Conservation (phyloP, 2,329 filamentous ascomycete species). For the Neospermospora avenae region DNA sequence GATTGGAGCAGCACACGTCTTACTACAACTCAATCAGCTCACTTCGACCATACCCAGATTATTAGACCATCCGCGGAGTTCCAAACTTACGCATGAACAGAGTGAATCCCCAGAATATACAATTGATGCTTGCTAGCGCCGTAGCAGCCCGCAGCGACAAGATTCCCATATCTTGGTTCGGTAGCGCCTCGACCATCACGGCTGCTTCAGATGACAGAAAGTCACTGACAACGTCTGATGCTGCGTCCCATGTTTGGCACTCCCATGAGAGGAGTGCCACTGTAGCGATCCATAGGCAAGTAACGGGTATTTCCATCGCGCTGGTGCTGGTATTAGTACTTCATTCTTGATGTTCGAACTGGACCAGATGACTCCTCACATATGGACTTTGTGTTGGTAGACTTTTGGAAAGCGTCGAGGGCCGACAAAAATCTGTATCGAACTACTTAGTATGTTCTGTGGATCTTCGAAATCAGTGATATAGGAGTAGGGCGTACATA, state of each 20-base stretch:
- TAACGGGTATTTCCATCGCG: constrained; percentile 7
- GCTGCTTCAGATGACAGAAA: not conserved
- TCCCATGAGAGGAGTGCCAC: constrained; percentile 15
- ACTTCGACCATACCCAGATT: not conserved
- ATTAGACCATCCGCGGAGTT: constrained; percentile 8
- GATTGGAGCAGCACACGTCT: constrained; percentile 1
- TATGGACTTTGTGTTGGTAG: constrained; percentile 12
- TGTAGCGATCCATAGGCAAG: constrained; percentile 10
- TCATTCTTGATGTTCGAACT: not conserved
- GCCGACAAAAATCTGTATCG: constrained; percentile 9
- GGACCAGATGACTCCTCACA: constrained; percentile 2
- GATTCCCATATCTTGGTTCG: constrained; percentile 10
- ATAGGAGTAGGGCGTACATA: constrained; percentile 4
- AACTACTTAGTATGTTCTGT: not conserved
- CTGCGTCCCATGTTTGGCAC: constrained; percentile 15
- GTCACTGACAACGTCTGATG: constrained; percentile 6
- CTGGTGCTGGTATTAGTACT: not conserved
- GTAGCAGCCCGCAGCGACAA: constrained; percentile 8
- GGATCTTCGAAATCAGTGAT: not conserved
- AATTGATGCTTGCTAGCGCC: constrained; percentile 1
- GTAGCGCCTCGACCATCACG: constrained; percentile 5
- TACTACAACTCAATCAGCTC: not conserved
- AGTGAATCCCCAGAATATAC: constrained; percentile 1
- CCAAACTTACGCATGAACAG: constrained; percentile 6
- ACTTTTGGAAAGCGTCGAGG: constrained; percentile 5